These are phyloP conservation scores for Gloeophyllum trabeum DNA, from an alignment of 768 basidiomycete genomes.

Conservation along the genomic window DNA sequence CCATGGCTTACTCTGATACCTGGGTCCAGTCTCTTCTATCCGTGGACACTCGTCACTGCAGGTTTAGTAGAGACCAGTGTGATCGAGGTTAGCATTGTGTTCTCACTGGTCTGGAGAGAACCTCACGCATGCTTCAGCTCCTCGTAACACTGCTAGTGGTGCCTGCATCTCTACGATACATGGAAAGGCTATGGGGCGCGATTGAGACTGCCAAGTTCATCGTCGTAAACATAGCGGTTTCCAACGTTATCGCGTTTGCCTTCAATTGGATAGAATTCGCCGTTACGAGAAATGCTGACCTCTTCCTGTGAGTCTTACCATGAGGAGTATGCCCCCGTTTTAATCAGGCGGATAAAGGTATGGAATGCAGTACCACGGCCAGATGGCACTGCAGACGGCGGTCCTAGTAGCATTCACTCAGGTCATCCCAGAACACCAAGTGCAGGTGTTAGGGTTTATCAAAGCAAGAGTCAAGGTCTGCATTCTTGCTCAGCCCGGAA, in stretches of 20 bases:
- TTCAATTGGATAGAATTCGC: constrained; percentile 85
- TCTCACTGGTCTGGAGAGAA: background rate
- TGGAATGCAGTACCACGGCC: constrained; percentile 84
- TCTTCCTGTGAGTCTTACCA: constrained; percentile 54
- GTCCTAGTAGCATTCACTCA: constrained; percentile 96
- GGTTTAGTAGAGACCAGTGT: constrained; percentile 78
- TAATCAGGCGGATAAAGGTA: constrained; percentile 42
- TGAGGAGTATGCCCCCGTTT: background rate
- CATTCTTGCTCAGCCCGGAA: background rate
- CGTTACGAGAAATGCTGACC: constrained; percentile 53
- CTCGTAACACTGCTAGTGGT: constrained; percentile 65
- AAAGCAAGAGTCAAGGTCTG: constrained; percentile 84
- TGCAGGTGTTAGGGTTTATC: constrained; percentile 80
- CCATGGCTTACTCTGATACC: constrained; percentile 77
- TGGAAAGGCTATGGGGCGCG: constrained; percentile 92
- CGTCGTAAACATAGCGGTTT: constrained; percentile 59
- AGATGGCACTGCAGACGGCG: constrained; percentile 83
- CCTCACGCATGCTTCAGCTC: constrained; percentile 40
- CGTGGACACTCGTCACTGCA: constrained; percentile 91
- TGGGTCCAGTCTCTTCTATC: constrained; percentile 70
- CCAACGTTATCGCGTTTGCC: constrained; percentile 82
- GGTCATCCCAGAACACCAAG: constrained; percentile 95
- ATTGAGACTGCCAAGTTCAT: constrained; percentile 82
- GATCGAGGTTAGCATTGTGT: constrained; percentile 55
- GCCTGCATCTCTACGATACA: constrained; percentile 75